Percentiles rank a stretch among this genome's conserved stretches.
phyloP scores from a whole-genome alignment of 352 stramenopile genomes.

The Peronospora tabacina region DNA sequence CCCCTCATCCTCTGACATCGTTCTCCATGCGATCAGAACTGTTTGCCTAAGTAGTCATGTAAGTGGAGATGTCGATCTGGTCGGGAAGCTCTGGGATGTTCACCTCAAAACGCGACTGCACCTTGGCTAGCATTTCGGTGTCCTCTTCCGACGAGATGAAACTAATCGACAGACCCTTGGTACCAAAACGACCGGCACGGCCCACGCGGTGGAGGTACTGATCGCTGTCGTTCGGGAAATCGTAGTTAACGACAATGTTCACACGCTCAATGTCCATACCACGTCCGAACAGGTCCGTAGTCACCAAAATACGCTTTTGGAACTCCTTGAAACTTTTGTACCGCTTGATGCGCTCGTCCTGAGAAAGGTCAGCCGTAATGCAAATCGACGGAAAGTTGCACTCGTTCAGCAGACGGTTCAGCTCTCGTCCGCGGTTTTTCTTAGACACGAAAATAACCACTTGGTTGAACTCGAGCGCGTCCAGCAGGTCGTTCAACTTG shows the following conservation, averaged over 20 bases:
- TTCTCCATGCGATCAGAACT: constrained; percentile 17
- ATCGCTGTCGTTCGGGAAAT: constrained; percentile 97
- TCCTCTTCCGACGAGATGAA: constrained; percentile 98
- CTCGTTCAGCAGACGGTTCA: constrained; percentile 97
- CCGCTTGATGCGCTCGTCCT: constrained; percentile 96
- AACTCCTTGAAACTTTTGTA: constrained; percentile 99
- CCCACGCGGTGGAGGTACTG: constrained; percentile 99
- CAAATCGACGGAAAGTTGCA: constrained; percentile 99
- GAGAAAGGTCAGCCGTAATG: constrained; percentile 96
- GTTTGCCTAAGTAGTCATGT: constrained; percentile 88
- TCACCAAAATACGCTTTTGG: constrained; percentile 99
- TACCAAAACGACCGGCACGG: constrained; percentile 98
- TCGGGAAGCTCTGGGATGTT: constrained; percentile 99
- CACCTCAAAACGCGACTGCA: constrained; percentile 99
- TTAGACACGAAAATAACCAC: constrained; percentile 98
- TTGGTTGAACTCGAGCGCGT: constrained; percentile 99
- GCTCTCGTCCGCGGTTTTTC: constrained; percentile 94
- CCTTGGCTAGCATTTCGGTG: constrained; percentile 96
- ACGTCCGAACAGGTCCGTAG: constrained; percentile 98
- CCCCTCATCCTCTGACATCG: constrained; percentile 8
- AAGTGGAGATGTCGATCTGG: constrained; percentile 98
- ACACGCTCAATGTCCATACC: constrained; percentile 99
- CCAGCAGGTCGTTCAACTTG: constrained; percentile 99
- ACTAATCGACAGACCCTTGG: constrained; percentile 99
- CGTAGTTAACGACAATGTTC: constrained; percentile 99